Conservation (phyloP, 495 filamentous ascomycete genomes). For the Cercophora sp. region DNA sequence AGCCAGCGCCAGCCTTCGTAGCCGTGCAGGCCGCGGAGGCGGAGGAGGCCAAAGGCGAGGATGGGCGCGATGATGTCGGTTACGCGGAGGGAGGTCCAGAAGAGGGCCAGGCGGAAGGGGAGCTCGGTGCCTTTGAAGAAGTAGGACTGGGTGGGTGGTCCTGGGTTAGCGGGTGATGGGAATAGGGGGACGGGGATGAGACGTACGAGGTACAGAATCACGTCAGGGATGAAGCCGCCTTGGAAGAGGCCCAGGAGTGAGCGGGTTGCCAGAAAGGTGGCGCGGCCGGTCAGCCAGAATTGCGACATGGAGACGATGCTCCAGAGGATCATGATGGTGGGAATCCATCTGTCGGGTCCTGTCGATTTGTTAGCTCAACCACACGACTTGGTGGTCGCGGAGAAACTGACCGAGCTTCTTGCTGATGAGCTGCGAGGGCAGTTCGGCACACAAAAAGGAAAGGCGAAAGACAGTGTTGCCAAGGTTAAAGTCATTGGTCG, state of each 20-base stretch:
- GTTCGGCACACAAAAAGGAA: slow-evolving; percentile 63
- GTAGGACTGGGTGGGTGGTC: slow-evolving; percentile 32
- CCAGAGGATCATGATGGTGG: slow-evolving; percentile 50
- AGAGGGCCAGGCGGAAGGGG: slow-evolving; percentile 42
- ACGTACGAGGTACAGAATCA: slow-evolving; percentile 31
- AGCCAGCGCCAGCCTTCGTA: slow-evolving; percentile 59
- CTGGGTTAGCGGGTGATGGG: background rate
- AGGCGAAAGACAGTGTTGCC: slow-evolving; percentile 69
- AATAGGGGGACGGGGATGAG: slow-evolving; percentile 3
- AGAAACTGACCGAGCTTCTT: slow-evolving; percentile 60
- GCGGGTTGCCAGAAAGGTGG: slow-evolving; percentile 36
- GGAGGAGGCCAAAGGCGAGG: slow-evolving; percentile 46
- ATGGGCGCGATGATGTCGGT: slow-evolving; percentile 46
- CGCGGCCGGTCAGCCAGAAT: slow-evolving; percentile 27
- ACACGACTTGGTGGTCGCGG: background rate
- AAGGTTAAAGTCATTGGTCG: slow-evolving; percentile 46
- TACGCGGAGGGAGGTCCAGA: slow-evolving; percentile 47
- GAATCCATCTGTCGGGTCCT: slow-evolving; percentile 67
- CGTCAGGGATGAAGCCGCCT: slow-evolving; percentile 53
- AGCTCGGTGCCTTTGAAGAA: slow-evolving; percentile 52
- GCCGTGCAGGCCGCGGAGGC: slow-evolving; percentile 46
- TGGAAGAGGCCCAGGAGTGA: slow-evolving; percentile 38
- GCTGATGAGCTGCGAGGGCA: slow-evolving; percentile 68
- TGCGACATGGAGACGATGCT: slow-evolving; percentile 37
- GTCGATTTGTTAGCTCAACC: background rate